Conservation (phyloP, 129 eudicot genomes). For the Escallonia herrerae region DNA sequence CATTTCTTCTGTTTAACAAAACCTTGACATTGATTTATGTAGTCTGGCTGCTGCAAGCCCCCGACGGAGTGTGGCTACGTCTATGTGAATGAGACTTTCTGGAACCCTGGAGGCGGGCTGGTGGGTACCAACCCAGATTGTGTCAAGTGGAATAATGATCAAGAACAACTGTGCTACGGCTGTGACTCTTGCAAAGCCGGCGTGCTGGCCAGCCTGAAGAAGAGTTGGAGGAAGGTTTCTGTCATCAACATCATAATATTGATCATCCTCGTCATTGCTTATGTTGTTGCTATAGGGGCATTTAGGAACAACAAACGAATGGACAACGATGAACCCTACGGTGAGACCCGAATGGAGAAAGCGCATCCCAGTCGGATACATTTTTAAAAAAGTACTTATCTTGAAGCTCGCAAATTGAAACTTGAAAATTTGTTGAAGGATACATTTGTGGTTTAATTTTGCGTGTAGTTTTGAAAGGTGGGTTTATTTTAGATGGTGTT, state of each 20-base stretch:
- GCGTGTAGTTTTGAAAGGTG: no score
- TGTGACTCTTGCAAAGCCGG: constrained; percentile 94
- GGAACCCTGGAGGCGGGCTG: constrained; percentile 52
- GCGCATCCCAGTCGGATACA: constrained; percentile 77
- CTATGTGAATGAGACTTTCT: constrained; percentile 63
- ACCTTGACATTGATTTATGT: constrained; percentile 2
- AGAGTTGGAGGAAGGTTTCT: constrained; percentile 95
- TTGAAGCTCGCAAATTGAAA: no score
- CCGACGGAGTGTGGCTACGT: constrained; percentile 86
- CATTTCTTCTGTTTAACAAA: background rate
- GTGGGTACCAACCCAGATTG: constrained; percentile 48
- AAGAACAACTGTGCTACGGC: constrained; percentile 57
- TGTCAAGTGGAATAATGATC: constrained; percentile 67
- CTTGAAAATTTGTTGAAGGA: no score
- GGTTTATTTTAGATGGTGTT: background rate
- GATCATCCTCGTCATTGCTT: constrained; percentile 67
- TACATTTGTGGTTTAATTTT: no score
- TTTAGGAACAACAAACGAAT: constrained; percentile 81
- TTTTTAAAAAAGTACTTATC: constrained; percentile 22
- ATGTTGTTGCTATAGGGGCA: constrained; percentile 69
- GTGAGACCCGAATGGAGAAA: constrained; percentile 85
- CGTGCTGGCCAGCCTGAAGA: constrained; percentile 73
- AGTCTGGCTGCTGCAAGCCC: constrained; percentile 98
- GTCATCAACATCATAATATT: constrained; percentile 72
- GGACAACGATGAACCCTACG: constrained; percentile 79